Evolutionary conservation across 140 eudicot species (phyloP), one percentile per base, ranked within the genome.

Genomic region (Ambrosia hybrid): DNA sequence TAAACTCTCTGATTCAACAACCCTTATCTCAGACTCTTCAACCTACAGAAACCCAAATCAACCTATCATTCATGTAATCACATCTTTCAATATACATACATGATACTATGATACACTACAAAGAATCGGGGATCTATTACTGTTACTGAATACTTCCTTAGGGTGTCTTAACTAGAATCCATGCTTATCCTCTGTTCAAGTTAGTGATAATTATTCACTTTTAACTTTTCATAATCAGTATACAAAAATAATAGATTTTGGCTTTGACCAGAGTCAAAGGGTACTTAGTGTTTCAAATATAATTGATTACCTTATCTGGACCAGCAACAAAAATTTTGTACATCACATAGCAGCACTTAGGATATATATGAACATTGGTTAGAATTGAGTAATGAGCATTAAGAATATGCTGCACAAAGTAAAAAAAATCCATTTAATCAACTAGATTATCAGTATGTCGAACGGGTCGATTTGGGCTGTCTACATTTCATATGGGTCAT

Each of bases 341-440:
- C 74, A 93, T 84, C 70, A 93, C 74, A 73, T 93, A 96, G 67
- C 89, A 86, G 73, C 98, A 93, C 57, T 93, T 96, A 3, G 91
- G 78, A 53, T 93, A 93, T 72, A 93, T 85, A 79, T 90, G 95
- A 57, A 93, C 96, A 67, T 90, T 82, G 10, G 86, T 80, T 30
- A 96, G 98, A 79, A 93, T 87, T 5, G 98, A 84, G 86, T 93
- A 93, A 58, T 90, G 96, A 57, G 87, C 98, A 43, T 81, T 93
- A 53, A 87, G 76, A 59, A 93, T 93, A 61, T 97, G 80, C 98
- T 93, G 89, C 85, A 76, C 2, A 70, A 67, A 57, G 52, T 65
- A 51, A 71, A 74, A 65, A 65, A 39, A 9, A 70, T 8, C 63
- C 26, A 7, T 75, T 71, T 52, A 77, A 74, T 65, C 71, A 71